These are phyloP conservation scores for Suillus bovinus DNA, from an alignment of 768 basidiomycete genomes.

Conservation along the genomic window DNA sequence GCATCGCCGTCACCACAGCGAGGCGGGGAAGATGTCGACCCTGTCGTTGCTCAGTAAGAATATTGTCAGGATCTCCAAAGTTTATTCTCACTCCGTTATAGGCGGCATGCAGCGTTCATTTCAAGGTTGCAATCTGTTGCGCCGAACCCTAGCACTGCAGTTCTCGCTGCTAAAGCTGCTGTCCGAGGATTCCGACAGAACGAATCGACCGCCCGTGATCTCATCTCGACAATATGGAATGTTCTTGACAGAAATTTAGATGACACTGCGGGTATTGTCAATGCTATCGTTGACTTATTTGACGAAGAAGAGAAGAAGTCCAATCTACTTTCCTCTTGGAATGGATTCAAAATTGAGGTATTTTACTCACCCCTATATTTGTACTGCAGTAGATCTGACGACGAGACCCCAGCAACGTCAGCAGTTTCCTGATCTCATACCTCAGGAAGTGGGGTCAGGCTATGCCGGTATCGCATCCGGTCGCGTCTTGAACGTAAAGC, in stretches of 20 bases:
- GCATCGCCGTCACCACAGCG: slow-evolving; percentile 33
- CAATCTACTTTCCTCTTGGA: slow-evolving; percentile 76
- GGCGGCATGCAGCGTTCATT: slow-evolving; percentile 68
- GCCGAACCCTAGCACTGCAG: slow-evolving; percentile 55
- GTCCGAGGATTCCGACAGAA: slow-evolving; percentile 75
- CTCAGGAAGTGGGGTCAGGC: slow-evolving; percentile 56
- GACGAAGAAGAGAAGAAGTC: slow-evolving; percentile 85
- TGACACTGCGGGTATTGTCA: slow-evolving; percentile 71
- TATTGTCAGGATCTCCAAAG: slow-evolving; percentile 2
- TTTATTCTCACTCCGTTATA: slow-evolving; percentile 28
- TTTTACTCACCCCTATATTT: not conserved
- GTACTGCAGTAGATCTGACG: slow-evolving; percentile 7
- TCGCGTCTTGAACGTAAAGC: slow-evolving; percentile 81
- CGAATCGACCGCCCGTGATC: slow-evolving; percentile 80
- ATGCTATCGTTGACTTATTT: slow-evolving; percentile 71
- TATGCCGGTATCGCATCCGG: slow-evolving; percentile 83
- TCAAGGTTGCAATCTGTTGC: slow-evolving; percentile 60
- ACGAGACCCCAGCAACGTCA: slow-evolving; percentile 63
- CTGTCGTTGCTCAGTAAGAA: slow-evolving; percentile 54
- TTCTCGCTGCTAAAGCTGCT: slow-evolving; percentile 68
- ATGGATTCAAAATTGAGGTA: slow-evolving; percentile 83
- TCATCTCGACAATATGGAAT: slow-evolving; percentile 89
- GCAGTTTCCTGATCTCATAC: slow-evolving; percentile 79
- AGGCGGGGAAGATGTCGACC: slow-evolving; percentile 47
- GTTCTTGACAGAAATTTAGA: slow-evolving; percentile 69